These are phyloP conservation scores for Aspergillus indologenus DNA, from an alignment of 495 filamentous ascomycete genomes.

Conservation along the genomic window DNA sequence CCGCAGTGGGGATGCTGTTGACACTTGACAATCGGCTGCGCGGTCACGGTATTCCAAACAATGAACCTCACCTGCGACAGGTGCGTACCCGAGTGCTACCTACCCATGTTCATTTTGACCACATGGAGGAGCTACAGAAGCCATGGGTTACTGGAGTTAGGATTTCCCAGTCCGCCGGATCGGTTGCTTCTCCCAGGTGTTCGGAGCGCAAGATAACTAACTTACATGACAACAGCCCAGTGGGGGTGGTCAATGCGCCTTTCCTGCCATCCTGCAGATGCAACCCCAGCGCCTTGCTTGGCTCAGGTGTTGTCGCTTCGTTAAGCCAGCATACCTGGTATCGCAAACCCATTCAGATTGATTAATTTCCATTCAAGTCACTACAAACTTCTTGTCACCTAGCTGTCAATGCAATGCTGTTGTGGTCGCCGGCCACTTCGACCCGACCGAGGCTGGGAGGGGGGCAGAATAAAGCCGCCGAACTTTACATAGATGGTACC, in stretches of 20 bases:
- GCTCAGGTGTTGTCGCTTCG: neutral
- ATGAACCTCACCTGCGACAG: neutral
- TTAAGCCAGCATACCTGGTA: too few relatives aligned
- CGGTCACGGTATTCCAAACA: too few relatives aligned
- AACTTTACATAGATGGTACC: too few relatives aligned
- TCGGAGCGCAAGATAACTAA: slow-evolving; percentile 8
- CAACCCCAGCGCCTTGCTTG: neutral
- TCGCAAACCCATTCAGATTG: too few relatives aligned
- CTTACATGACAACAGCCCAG: slow-evolving; percentile 6
- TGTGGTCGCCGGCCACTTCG: too few relatives aligned
- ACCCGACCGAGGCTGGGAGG: too few relatives aligned
- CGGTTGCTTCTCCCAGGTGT: slow-evolving; percentile 13
- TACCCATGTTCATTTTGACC: neutral
- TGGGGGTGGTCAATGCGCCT: slow-evolving; percentile 17
- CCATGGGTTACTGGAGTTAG: neutral
- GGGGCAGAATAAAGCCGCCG: too few relatives aligned
- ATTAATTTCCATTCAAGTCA: too few relatives aligned
- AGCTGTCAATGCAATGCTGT: too few relatives aligned
- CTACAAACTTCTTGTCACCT: too few relatives aligned
- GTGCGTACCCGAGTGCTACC: slow-evolving; percentile 4
- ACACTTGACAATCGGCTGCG: neutral
- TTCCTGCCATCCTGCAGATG: slow-evolving; percentile 8
- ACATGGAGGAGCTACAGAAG: neutral
- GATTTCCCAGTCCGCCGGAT: slow-evolving; percentile 14
- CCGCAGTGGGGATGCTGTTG: neutral